Evolutionary conservation across 2,329 filamentous ascomycete genomes (phyloP), one percentile per base, ranked within the genome.

Genomic region (Calonectria pseudoreteaudii): DNA sequence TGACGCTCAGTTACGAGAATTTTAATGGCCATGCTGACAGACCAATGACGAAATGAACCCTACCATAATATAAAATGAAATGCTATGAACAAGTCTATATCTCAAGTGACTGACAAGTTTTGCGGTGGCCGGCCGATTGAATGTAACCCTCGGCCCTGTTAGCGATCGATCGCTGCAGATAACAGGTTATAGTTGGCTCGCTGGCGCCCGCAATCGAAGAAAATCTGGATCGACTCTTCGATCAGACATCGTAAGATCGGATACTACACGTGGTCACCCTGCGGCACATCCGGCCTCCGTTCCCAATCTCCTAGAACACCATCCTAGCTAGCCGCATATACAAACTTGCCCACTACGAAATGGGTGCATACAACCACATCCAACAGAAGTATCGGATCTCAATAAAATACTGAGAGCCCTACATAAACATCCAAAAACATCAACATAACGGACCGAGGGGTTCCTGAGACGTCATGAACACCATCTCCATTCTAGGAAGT

Each of bases 351-450:
- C 8, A 11, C 8, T 8, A 47, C 10, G 20, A 3, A 47, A 23
- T 47, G 20, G 20, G 50, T 13, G 30, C 50, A 53, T 53, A 53
- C 50, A 26, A 53, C 44, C 66, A 74, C 70, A 16, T 11, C 52
- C 13, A 18, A 49, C 50, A 36, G 66, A 68, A 68, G 58, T 68
- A 68, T 50, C 47, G 66, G 66, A 68, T 68, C 66, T 50, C 50
- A n/a, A n/a, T n/a, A n/a, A n/a, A n/a, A n/a, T n/a, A n/a, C n/a
- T n/a, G n/a, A n/a, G n/a, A n/a, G n/a, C n/a, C n/a, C n/a, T n/a
- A n/a, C n/a, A n/a, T n/a, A n/a, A n/a, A n/a, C n/a, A n/a, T n/a
- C n/a, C n/a, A n/a, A n/a, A n/a, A n/a, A n/a, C n/a, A n/a, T n/a
- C n/a, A n/a, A n/a, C n/a, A n/a, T n/a, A n/a, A n/a, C n/a, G n/a